Evolutionary conservation across 345 rosid species (phyloP).

Genomic region (Hypericum androsaemum): DNA sequence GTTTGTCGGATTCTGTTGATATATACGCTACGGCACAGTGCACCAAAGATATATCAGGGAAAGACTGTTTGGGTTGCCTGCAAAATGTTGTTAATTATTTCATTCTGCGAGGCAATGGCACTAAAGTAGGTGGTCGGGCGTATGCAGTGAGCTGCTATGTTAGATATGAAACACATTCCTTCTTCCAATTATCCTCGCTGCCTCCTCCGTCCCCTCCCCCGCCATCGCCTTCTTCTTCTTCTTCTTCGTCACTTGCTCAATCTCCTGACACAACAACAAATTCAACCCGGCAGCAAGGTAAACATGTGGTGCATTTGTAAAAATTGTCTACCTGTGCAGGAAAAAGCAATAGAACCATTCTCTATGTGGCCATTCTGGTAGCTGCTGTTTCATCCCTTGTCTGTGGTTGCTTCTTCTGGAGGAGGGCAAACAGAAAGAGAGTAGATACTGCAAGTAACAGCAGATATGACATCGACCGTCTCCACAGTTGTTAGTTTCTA

Average conservation of each 20-base stretch:
- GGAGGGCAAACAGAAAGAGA: background rate
- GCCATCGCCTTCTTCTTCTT: background rate
- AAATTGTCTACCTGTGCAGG: background rate
- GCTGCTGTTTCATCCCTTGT: background rate
- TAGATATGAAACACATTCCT: slow-evolving; percentile 23
- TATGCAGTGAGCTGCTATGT: slow-evolving; percentile 24
- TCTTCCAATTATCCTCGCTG: background rate
- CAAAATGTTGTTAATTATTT: slow-evolving; percentile 12
- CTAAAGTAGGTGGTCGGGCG: slow-evolving; percentile 12
- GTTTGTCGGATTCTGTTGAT: slow-evolving; percentile 1
- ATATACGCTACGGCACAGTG: slow-evolving; percentile 35
- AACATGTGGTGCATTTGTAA: background rate
- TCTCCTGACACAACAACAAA: background rate
- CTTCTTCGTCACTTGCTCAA: background rate
- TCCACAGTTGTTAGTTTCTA: background rate
- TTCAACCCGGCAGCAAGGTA: background rate
- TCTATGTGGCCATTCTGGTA: background rate
- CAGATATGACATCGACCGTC: no score
- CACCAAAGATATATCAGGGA: slow-evolving; percentile 19
- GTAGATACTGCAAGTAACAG: background rate
- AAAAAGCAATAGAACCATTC: background rate
- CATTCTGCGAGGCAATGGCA: background rate
- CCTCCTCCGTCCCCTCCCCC: slow-evolving; percentile 1
- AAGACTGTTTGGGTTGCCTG: slow-evolving; percentile 22
- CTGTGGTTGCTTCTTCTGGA: background rate